Conservation (phyloP, 2,329 filamentous ascomycete genomes). For the Cercospora sesami region DNA sequence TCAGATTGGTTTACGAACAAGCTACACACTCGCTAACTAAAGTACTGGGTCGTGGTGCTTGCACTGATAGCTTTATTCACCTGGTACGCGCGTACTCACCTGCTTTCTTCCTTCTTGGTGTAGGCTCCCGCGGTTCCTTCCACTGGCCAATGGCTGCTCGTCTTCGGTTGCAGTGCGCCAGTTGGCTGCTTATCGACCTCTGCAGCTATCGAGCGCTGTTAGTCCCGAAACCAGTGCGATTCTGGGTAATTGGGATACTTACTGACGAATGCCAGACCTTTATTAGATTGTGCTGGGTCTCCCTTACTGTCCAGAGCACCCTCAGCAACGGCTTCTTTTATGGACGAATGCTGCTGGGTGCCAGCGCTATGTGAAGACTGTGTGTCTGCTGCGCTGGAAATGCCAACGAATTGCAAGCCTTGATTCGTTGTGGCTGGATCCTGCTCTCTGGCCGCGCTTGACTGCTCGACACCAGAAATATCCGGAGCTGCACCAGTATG, state of each 20-base stretch:
- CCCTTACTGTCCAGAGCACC: neutral
- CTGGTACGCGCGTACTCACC: neutral
- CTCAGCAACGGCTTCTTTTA: neutral
- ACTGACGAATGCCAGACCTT: constrained; percentile 10
- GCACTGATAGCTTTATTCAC: neutral
- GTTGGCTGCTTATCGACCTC: neutral
- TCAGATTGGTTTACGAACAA: constrained; percentile 5
- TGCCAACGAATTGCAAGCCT: constrained; percentile 10
- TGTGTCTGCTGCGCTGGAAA: neutral
- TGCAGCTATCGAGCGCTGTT: neutral
- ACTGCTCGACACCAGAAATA: neutral
- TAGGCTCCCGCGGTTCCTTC: neutral
- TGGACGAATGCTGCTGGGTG: neutral
- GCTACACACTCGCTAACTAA: neutral
- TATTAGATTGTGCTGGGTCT: constrained; percentile 9
- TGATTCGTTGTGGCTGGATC: neutral
- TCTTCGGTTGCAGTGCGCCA: constrained; percentile 2
- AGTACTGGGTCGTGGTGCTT: neutral
- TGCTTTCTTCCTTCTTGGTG: constrained; percentile 6
- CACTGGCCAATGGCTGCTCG: constrained; percentile 2
- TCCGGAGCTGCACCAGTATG: neutral
- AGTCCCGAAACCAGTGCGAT: neutral
- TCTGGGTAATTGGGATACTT: neutral
- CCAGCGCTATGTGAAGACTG: neutral
- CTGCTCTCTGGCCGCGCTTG: neutral